These are phyloP conservation scores for Ehretia macrophylla DNA, from an alignment of 257 asterid genomes.

Conservation along the genomic window DNA sequence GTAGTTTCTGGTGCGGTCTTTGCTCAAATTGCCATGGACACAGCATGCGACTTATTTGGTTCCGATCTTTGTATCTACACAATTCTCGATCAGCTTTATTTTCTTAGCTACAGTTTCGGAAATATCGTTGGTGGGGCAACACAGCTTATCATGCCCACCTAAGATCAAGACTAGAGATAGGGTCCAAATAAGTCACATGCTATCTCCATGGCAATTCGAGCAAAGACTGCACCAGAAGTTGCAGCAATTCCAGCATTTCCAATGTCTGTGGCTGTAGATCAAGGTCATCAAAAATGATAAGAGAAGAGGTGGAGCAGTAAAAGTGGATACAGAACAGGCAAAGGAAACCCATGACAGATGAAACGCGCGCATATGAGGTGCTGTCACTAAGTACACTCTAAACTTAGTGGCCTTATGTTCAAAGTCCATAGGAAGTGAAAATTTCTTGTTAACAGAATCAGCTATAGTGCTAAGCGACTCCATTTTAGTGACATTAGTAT, in stretches of 20 bases:
- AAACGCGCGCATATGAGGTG: slow-evolving; percentile 87
- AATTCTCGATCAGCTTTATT: too few relatives aligned
- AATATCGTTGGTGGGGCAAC: too few relatives aligned
- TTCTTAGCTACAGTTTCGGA: too few relatives aligned
- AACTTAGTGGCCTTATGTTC: slow-evolving; percentile 69
- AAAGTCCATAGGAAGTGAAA: slow-evolving; percentile 66
- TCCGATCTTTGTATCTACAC: too few relatives aligned
- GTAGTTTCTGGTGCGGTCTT: slow-evolving; percentile 84
- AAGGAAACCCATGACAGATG: slow-evolving; percentile 86
- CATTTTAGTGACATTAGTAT: too few relatives aligned
- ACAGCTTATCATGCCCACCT: too few relatives aligned
- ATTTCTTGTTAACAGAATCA: slow-evolving; percentile 26
- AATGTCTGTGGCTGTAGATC: slow-evolving; percentile 69
- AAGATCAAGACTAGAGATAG: too few relatives aligned
- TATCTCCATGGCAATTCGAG: slow-evolving; percentile 78
- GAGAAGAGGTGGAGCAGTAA: slow-evolving; percentile 86
- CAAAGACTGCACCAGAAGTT: slow-evolving; percentile 80
- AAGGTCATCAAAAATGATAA: slow-evolving; percentile 78
- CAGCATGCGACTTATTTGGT: too few relatives aligned
- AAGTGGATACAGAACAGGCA: slow-evolving; percentile 83
- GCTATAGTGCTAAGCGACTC: slow-evolving; percentile 21
- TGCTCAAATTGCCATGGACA: slow-evolving; percentile 76
- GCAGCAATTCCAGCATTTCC: slow-evolving; percentile 91
- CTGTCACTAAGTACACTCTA: slow-evolving; percentile 38
- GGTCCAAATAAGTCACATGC: slow-evolving; percentile 85